These are phyloP conservation scores for Paspalum notatum DNA, from an alignment of 176 grass and related monocot species.

Conservation along the genomic window DNA sequence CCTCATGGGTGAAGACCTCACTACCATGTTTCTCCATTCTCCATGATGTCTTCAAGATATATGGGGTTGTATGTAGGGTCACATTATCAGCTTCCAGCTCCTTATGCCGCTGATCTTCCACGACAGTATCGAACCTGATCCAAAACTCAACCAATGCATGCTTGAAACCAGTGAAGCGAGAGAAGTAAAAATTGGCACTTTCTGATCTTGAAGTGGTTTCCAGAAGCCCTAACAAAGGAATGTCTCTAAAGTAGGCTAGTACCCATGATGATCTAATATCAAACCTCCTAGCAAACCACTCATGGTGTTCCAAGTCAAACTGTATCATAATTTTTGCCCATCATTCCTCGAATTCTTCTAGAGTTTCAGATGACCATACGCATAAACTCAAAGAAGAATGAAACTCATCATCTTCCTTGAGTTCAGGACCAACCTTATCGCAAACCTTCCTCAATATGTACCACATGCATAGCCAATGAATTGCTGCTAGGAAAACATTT, in stretches of 20 bases:
- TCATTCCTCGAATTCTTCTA: not conserved
- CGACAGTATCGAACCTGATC: not conserved
- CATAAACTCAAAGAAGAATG: not conserved
- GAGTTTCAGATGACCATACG: not conserved
- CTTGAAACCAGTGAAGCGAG: not conserved
- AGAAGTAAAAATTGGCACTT: no score
- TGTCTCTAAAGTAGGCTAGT: not conserved
- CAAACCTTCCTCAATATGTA: not conserved
- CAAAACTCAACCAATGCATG: constrained; percentile 20
- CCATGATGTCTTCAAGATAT: no score
- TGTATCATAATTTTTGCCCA: no score
- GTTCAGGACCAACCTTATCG: not conserved
- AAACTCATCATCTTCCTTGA: not conserved
- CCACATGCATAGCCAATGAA: not conserved
- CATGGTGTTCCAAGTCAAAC: not conserved
- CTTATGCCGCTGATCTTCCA: not conserved
- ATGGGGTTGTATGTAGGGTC: not conserved
- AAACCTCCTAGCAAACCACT: not conserved
- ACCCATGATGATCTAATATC: not conserved
- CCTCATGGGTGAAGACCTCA: no score
- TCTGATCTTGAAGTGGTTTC: no score
- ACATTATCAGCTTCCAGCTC: not conserved
- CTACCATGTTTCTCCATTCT: no score
- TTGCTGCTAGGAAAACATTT: not conserved
- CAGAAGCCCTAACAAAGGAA: not conserved